Conservation (phyloP, 768 basidiomycete species). For the Mycena vitilis region DNA sequence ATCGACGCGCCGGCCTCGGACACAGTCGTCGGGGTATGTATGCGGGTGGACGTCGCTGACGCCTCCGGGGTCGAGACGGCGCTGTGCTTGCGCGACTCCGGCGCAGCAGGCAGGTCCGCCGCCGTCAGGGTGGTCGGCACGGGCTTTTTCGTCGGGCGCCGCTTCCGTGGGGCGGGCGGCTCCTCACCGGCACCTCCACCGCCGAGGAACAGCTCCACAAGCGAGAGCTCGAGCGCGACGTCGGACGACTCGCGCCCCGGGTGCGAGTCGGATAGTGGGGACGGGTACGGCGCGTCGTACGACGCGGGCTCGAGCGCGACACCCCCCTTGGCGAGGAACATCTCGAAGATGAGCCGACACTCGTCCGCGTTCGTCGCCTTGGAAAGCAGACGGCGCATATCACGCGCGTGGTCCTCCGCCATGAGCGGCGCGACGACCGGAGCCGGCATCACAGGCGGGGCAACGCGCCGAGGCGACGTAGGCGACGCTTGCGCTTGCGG, state of each 20-base stretch:
- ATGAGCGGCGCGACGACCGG: constrained; percentile 42
- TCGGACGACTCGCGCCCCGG: constrained; percentile 29
- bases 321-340: constrained; percentile 78
- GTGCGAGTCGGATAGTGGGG: constrained; percentile 48
- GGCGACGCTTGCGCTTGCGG: constrained; percentile 24
- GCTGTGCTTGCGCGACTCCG: constrained; percentile 16
- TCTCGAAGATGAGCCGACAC: constrained; percentile 86
- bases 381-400: constrained; percentile 75
- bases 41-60: constrained; percentile 12
- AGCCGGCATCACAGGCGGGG: constrained; percentile 26
- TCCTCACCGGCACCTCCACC: constrained; percentile 35
- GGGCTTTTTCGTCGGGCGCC: constrained; percentile 30
- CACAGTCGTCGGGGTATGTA: constrained; percentile 22
- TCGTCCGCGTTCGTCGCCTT: constrained; percentile 83
- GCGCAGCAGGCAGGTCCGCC: constrained; percentile 9
- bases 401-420: constrained; percentile 61
- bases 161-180: constrained; percentile 20
- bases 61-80: constrained; percentile 10
- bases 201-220: constrained; percentile 62
- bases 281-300: constrained; percentile 46
- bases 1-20: constrained; percentile 19
- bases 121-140: not conserved
- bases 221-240: constrained; percentile 54
- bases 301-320: constrained; percentile 48
- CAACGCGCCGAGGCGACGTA: constrained; percentile 39